Base-by-base conservation (phyloP, 805 yeast species). In the Zygosaccharomyces kombuchaensis region DNA sequence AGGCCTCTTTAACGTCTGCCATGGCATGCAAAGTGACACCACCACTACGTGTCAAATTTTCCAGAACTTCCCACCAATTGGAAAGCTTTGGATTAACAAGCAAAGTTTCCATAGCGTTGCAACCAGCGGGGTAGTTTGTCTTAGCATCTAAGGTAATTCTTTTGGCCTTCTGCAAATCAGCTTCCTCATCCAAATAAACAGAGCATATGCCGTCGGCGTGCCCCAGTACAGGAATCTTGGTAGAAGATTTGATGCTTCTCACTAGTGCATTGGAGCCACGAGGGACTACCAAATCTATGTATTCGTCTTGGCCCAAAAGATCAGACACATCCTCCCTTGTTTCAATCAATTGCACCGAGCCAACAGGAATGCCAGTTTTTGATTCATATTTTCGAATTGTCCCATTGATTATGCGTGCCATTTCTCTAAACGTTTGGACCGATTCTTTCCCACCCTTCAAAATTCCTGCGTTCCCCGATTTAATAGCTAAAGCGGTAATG, bases 201-300 rank as follows among this genome's bases (percentile, higher is more conserved):
- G 97, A 82, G 68, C 99, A 93, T 50, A 91, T 84, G 38, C 99
- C 99, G 67, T 93, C 98, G 7, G 99, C 99, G 65, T 93, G 99
- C 46, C 99, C 99, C 62, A 93, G 70, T 6, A 93, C 99, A 4
- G 99, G 98, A 57, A 93, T 95, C 64, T 88, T 88, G 19, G 99
- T 91, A 62, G 80, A 79, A 21, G 78, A 75, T 68, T 95, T 93
- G 65, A 93, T 90, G 63, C 75, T 80, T 56, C 87, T 78, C 34
- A 93, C 99, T 47, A 93, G 75, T 52, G 82, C 91, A 60, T 93
- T 93, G 23, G 96, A 87, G n/a, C 99, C 99, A 59, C 99, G 78
- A 50, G 99, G 99, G 58, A 93, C 88, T 17, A 93, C 99, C 64
- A 93, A 75, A 65, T 93, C 99, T 46, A 93, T 91, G 66, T 83